Evolutionary conservation across 352 stramenopile genomes (phyloP).

Genomic region (Pythium folliculosum): DNA sequence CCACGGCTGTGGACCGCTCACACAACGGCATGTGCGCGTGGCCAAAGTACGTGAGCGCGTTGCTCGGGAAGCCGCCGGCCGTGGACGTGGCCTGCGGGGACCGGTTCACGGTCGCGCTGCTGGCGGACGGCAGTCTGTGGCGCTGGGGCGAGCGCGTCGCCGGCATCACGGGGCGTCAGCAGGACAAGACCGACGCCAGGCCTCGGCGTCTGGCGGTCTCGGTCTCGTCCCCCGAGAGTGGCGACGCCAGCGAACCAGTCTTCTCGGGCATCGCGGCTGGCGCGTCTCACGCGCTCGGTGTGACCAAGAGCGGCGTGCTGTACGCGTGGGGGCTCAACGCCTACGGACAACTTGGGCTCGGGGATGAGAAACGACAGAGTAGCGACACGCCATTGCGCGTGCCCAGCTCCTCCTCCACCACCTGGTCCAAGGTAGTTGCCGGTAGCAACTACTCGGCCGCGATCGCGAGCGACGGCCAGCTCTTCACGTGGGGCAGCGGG

Average conservation of each 20-base stretch:
- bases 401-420: slow-evolving; percentile 12
- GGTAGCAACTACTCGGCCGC: slow-evolving; percentile 64
- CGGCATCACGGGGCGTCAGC: slow-evolving; percentile 24
- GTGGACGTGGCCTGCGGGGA: slow-evolving; percentile 67
- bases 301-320: slow-evolving; percentile 52
- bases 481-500: slow-evolving; percentile 65
- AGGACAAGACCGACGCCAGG: slow-evolving; percentile 23
- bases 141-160: slow-evolving; percentile 75
- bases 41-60: slow-evolving; percentile 72
- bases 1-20: slow-evolving; percentile 36
- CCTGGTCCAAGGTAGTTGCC: slow-evolving; percentile 59
- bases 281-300: slow-evolving; percentile 63
- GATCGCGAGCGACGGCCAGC: slow-evolving; percentile 33
- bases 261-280: slow-evolving; percentile 70
- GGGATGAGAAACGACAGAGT: slow-evolving; percentile 26
- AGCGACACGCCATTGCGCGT: background rate
- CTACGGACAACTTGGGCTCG: slow-evolving; percentile 77
- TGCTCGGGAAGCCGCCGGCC: slow-evolving; percentile 47
- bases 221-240: background rate
- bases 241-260: slow-evolving; percentile 30
- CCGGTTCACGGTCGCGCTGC: slow-evolving; percentile 75
- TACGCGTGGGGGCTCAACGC: slow-evolving; percentile 84
- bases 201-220: slow-evolving; percentile 34
- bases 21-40: slow-evolving; percentile 64
- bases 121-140: slow-evolving; percentile 65